Base-by-base conservation (phyloP, 2,329 filamentous ascomycete species). In the Pyrenochaeta sp. region DNA sequence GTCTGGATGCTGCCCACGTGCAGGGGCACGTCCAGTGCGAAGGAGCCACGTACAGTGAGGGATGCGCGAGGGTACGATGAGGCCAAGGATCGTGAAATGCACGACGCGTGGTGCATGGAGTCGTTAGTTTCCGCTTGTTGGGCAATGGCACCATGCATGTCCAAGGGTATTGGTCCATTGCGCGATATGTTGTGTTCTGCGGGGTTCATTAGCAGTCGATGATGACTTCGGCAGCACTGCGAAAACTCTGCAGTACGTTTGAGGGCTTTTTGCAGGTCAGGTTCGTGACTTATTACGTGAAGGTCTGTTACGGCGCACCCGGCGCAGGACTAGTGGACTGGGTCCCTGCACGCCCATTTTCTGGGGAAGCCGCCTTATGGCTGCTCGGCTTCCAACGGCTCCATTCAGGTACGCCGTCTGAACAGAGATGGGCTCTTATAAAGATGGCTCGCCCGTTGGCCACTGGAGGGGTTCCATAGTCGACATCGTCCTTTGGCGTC, bases 1-100 rank as follows among this genome's bases (percentile, higher is more conserved):
- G 51, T 45, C 36, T 19, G 8, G 22, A 28, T 13, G 19, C 30
- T 7, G 24, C 30, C 56, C 72, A 76, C 73, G 71, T 73, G 73
- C 68, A 58, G 51, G 13, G 19, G 51, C 54, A 56, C 47, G 52
- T 40, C 68, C 71, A 73, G 58, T 71, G 58, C 62, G 42, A 61
- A 54, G 49, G 47, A 49, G 69, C 64, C 72, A 72, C 71, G 71
- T 72, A 65, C 58, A 61, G 65, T 66, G 59, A 62, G 55, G 53
- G 15, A 36, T 5, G n/a, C 27, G n/a, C 25, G 2, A 28, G 40
- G 44, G 12, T 44, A 51, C 53, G 56, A 53, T 46, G 44, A 27
- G 43, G 69, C 69, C 71, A 72, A 73, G 71, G 58, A 71, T 72
- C 67, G 71, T 69, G 71, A 72, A 57, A 49, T 66, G 57, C 62